These are phyloP conservation scores for Terfezia boudieri DNA, from an alignment of 495 filamentous ascomycete genomes.

Conservation along the genomic window DNA sequence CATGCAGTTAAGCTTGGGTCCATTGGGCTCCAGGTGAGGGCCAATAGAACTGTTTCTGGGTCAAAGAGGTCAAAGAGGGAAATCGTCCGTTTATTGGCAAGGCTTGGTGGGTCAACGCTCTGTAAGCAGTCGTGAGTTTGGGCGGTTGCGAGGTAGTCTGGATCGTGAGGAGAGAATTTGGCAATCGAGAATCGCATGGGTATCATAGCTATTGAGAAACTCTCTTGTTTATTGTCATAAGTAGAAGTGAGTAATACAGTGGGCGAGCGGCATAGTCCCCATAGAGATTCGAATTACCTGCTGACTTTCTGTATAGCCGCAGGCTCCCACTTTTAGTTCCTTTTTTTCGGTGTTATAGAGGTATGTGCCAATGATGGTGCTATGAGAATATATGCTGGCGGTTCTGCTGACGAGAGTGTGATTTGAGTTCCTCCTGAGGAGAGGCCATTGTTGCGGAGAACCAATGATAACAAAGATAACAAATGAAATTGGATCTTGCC, in stretches of 20 bases:
- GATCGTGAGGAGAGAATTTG: constrained; percentile 45
- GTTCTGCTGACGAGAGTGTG: constrained; percentile 21
- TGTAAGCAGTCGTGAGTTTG: constrained; percentile 47
- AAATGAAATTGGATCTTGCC: too few relatives aligned
- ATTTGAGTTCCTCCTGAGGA: background rate
- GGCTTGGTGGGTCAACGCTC: constrained; percentile 18
- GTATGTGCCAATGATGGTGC: constrained; percentile 68
- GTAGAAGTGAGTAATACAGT: background rate
- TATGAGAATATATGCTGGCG: constrained; percentile 73
- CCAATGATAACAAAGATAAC: too few relatives aligned
- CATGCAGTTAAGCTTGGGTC: constrained; percentile 30
- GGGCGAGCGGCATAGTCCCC: too few relatives aligned
- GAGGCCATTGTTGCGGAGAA: background rate
- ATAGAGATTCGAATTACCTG: too few relatives aligned
- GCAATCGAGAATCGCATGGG: constrained; percentile 64
- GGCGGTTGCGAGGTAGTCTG: constrained; percentile 39
- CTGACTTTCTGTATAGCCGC: constrained; percentile 30
- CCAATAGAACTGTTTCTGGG: constrained; percentile 38
- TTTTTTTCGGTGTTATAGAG: constrained; percentile 21
- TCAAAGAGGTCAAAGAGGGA: constrained; percentile 25
- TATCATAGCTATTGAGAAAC: constrained; percentile 26
- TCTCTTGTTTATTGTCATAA: constrained; percentile 3
- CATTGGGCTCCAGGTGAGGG: constrained; percentile 46
- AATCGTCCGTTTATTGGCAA: constrained; percentile 11
- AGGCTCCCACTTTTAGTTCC: constrained; percentile 44